Evolutionary conservation across 768 basidiomycete genomes (phyloP).

Genomic region (Hirschioporus abietinus): DNA sequence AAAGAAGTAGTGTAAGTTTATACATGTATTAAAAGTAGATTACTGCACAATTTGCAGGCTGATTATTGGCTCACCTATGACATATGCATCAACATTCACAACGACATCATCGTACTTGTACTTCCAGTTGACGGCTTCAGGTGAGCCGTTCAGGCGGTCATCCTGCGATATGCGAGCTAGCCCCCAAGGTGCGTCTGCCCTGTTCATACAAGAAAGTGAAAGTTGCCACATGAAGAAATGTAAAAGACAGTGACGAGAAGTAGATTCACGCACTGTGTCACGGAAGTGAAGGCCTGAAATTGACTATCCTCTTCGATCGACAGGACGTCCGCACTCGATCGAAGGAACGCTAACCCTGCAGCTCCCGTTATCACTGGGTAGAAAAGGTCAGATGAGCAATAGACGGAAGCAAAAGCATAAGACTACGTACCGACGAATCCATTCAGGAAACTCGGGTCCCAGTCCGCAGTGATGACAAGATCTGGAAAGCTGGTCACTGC

Average conservation of each 20-base stretch:
- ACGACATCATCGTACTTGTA: slow-evolving; percentile 29
- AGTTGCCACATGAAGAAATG: too few relatives aligned
- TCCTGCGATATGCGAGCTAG: slow-evolving; percentile 13
- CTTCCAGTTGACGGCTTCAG: slow-evolving; percentile 15
- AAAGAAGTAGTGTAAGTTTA: background rate
- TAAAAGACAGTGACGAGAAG: too few relatives aligned
- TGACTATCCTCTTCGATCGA: slow-evolving; percentile 26
- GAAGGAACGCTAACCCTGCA: slow-evolving; percentile 20
- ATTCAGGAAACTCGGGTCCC: slow-evolving; percentile 18
- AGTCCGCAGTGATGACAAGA: slow-evolving; percentile 15
- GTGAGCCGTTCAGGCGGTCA: slow-evolving; percentile 9
- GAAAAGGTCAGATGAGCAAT: background rate
- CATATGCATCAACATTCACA: slow-evolving; percentile 34
- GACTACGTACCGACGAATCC: slow-evolving; percentile 22
- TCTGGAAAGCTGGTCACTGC: slow-evolving; percentile 4
- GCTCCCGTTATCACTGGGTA: slow-evolving; percentile 14
- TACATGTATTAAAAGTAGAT: background rate
- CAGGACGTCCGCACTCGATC: slow-evolving; percentile 23
- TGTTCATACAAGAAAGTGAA: background rate
- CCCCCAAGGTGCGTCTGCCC: slow-evolving; percentile 21
- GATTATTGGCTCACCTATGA: slow-evolving; percentile 27
- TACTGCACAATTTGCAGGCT: background rate
- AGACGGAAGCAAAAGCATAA: background rate
- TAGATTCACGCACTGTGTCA: slow-evolving; percentile 8
- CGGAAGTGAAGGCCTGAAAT: slow-evolving; percentile 17